phyloP scores from a whole-genome alignment of 116 monocot species.

The Zostera marina region DNA sequence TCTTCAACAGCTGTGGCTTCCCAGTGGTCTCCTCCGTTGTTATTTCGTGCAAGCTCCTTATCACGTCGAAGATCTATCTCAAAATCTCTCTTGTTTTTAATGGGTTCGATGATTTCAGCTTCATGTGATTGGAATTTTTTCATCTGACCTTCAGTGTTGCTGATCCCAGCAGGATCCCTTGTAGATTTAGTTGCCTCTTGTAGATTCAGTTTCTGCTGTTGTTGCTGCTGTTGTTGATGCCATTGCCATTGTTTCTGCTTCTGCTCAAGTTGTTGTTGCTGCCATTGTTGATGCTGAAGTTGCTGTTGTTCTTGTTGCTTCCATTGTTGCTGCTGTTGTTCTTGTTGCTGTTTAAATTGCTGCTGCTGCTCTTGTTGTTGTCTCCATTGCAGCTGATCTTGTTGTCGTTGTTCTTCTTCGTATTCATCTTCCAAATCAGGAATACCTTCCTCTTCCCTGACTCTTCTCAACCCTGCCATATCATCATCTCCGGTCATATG shows the following conservation, averaged over 20 bases:
- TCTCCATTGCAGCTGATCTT: no score
- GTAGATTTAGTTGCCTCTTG: neutral
- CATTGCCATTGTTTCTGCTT: neutral
- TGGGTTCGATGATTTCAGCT: conserved; percentile 19
- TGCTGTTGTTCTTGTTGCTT: neutral
- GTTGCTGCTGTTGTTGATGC: neutral
- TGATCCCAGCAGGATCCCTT: conserved; percentile 3
- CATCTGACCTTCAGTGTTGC: conserved; percentile 13
- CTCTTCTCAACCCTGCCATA: conserved; percentile 49
- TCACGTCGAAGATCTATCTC: conserved; percentile 28
- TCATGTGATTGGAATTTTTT: conserved; percentile 35
- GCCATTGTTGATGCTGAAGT: neutral
- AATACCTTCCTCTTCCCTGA: conserved; percentile 92
- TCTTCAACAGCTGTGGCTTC: conserved; percentile 13
- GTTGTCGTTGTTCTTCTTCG: conserved; percentile 13
- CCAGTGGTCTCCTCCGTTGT: no score
- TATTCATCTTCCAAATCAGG: conserved; percentile 83
- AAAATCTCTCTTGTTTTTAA: conserved; percentile 19
- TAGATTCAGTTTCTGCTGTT: neutral
- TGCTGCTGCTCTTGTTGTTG: conserved; percentile 5
- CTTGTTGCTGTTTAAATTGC: neutral
- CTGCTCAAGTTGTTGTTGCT: neutral
- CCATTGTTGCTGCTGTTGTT: neutral
- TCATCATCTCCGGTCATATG: conserved; percentile 47
- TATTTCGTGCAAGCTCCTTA: conserved; percentile 21